Evolutionary conservation across 1,284 basidiomycete species (phyloP).

Genomic region (Apiotrichum laibachii): DNA sequence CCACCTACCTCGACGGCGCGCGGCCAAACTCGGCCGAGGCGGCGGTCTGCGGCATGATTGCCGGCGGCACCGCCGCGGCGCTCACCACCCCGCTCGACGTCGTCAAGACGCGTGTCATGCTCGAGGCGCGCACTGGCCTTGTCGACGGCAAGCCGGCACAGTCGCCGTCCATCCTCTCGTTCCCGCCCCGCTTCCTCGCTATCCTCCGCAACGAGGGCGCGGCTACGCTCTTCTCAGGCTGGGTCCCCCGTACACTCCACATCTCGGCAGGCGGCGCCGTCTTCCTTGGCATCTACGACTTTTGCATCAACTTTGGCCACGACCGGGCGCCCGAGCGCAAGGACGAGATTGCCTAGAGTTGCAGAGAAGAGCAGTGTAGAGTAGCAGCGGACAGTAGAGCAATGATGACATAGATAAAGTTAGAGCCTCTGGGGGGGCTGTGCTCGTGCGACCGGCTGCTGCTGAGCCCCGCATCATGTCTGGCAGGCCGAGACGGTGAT

Average conservation of each 20-base stretch:
- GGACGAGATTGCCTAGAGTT: too few species aligned
- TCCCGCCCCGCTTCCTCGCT: conserved; percentile 58
- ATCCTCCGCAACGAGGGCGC: conserved; percentile 75
- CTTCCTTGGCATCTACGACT: conserved; percentile 90
- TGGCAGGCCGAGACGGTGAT: too few species aligned
- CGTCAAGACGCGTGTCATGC: conserved; percentile 95
- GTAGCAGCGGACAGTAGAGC: too few species aligned
- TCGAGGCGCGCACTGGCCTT: conserved; percentile 60
- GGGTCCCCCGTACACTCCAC: conserved; percentile 88
- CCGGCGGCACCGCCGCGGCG: conserved; percentile 85
- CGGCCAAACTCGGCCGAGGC: conserved; percentile 76
- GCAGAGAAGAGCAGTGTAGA: too few species aligned
- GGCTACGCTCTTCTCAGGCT: conserved; percentile 77
- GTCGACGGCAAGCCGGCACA: conserved; percentile 21
- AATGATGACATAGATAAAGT: too few species aligned
- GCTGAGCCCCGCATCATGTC: too few species aligned
- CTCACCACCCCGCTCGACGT: conserved; percentile 95
- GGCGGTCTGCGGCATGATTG: conserved; percentile 84
- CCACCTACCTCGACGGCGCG: conserved; percentile 47
- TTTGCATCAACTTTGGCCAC: conserved; percentile 36
- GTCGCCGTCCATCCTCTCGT: conserved; percentile 55
- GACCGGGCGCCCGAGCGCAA: background rate
- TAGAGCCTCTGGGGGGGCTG: too few species aligned
- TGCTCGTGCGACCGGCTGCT: too few species aligned
- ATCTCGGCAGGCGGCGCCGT: conserved; percentile 96